phyloP scores from a whole-genome alignment of 176 grass and related monocot genomes.

The Saccharum officinarum region DNA sequence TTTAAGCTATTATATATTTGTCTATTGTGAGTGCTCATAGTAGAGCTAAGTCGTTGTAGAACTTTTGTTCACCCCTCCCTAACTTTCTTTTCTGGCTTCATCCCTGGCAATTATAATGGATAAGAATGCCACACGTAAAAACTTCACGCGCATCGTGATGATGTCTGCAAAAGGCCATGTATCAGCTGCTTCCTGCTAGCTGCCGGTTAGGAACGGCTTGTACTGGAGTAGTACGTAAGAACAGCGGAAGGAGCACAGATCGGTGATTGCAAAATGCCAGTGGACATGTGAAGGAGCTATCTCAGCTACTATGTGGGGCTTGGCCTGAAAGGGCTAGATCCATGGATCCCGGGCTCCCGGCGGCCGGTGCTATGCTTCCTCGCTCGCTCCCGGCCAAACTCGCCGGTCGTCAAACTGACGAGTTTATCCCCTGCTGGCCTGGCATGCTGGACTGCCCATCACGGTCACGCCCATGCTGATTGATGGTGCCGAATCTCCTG shows the following conservation, averaged over 20 bases:
- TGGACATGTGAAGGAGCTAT: conserved; percentile 9
- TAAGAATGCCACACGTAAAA: neutral
- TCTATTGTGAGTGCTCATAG: too few relatives aligned
- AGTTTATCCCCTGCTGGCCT: neutral
- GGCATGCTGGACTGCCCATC: neutral
- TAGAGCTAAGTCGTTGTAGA: too few relatives aligned
- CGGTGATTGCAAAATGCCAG: neutral
- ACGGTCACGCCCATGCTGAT: neutral
- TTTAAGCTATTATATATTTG: too few relatives aligned
- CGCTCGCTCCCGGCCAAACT: neutral
- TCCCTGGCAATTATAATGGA: too few relatives aligned
- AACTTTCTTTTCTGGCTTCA: too few relatives aligned
- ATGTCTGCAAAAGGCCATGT: neutral
- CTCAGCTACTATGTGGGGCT: neutral
- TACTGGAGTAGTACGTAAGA: neutral
- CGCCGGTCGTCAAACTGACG: conserved; percentile 24
- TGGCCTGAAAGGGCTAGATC: neutral
- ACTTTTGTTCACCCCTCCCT: too few relatives aligned
- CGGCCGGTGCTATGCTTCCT: neutral
- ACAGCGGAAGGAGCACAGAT: neutral
- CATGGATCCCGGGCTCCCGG: neutral
- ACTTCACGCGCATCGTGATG: neutral
- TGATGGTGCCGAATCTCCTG: conserved; percentile 23
- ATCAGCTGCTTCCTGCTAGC: too few relatives aligned
- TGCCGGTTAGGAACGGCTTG: neutral